Evolutionary conservation across 257 asterid genomes (phyloP), one percentile per base, ranked within the genome.

Genomic region (Penstemon davidsonii): DNA sequence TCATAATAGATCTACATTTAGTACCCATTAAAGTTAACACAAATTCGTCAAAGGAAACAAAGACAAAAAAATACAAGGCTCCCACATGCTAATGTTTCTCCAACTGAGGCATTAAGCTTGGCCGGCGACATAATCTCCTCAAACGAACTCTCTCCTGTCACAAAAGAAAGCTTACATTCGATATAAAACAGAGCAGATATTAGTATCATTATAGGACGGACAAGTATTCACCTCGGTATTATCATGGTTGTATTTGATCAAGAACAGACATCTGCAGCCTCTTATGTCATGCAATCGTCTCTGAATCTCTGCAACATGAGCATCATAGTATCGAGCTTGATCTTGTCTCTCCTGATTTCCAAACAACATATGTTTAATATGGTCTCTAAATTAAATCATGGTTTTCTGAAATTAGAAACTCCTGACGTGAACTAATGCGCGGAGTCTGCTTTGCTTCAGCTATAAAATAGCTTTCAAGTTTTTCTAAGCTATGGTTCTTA

Each of bases 201-300:
- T 25, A 25, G 1, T 25, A 25, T 25, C 33, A 25, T 25, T 25
- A 25, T 25, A 25, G 56, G 38, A 40, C 10, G 57, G 25, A 60
- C 58, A 47, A 41, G 13, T 51, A 70, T 9, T 60, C 75, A 91
- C 99, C 97, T 82, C 85, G 3, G 77, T 38, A 65, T 79, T 74
- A 60, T 91, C 96, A 76, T 87, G 96, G 77, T 46, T 76, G 46
- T 94, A 94, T 68, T 65, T 79, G 58, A 94, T 81, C 76, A 78
- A 76, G 88, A 88, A 94, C 76, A 87, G 80, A 64, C 97, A 94
- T 74, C 99, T 80, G 78, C 99, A 94, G n/a, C 99, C 99, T 78
- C 99, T 82, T 51, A 91, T 80, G 71, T 94, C 99, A 62, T 94
- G 99, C 85, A 83, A 73, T 79, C 88, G 85, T 80, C 79, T 86